phyloP scores from a whole-genome alignment of 2,329 filamentous ascomycete genomes.

The Scleromitrula shiraiana region DNA sequence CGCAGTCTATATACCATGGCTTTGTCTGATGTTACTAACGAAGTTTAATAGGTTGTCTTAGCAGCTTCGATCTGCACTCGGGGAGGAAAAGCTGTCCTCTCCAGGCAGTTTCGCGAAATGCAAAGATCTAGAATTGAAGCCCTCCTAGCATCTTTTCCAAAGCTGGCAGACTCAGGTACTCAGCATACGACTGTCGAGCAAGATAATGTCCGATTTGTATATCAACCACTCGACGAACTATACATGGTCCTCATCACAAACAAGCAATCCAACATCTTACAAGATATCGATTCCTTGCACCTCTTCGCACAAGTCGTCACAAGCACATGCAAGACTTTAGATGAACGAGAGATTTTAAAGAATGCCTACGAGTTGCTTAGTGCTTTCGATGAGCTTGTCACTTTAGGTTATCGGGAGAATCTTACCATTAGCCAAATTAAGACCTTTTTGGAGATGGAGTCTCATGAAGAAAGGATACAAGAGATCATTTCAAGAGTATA shows the following conservation, averaged over 20 bases:
- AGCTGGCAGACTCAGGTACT: constrained; percentile 89
- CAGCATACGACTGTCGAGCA: constrained; percentile 98
- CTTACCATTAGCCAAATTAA: constrained; percentile 95
- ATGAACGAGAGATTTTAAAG: constrained; percentile 89
- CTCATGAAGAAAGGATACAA: constrained; percentile 96
- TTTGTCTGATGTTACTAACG: constrained; percentile 13
- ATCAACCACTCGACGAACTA: constrained; percentile 96
- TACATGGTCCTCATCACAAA: constrained; percentile 99
- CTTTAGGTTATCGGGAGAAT: constrained; percentile 92
- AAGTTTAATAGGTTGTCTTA: constrained; percentile 70
- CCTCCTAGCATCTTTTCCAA: constrained; percentile 92
- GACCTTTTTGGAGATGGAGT: constrained; percentile 99
- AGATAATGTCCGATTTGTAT: constrained; percentile 98
- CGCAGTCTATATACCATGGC: not conserved
- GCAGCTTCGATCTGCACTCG: constrained; percentile 98
- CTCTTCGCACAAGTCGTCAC: constrained; percentile 96
- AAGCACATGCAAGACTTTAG: constrained; percentile 90
- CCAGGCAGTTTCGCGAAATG: constrained; percentile 96
- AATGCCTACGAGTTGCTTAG: constrained; percentile 95
- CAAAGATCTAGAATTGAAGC: constrained; percentile 93
- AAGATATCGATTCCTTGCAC: constrained; percentile 97
- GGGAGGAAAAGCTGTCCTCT: constrained; percentile 96
- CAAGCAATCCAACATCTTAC: constrained; percentile 96
- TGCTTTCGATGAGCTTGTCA: constrained; percentile 95
- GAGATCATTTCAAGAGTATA: constrained; percentile 88